Conservation (phyloP, 805 yeast genomes). For the Millerozyma miso region DNA sequence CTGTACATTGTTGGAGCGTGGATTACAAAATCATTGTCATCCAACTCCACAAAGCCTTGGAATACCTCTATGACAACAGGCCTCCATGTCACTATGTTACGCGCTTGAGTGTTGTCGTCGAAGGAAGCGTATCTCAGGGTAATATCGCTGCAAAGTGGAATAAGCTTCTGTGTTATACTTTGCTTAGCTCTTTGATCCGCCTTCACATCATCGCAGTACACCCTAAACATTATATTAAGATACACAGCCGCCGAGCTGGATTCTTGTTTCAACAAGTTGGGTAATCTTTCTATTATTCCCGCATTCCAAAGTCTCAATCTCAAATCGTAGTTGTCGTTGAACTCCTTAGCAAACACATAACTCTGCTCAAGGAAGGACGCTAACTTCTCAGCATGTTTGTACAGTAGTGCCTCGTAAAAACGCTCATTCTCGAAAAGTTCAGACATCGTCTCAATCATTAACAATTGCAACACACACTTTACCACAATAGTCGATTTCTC, state of each 20-base stretch:
- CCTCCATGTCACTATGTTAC: constrained; percentile 81
- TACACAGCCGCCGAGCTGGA: constrained; percentile 85
- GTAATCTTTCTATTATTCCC: constrained; percentile 87
- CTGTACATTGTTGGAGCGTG: constrained; percentile 60
- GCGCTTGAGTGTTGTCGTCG: constrained; percentile 73
- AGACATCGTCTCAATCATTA: constrained; percentile 80
- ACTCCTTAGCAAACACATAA: constrained; percentile 77
- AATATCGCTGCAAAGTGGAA: constrained; percentile 67
- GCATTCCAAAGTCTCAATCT: constrained; percentile 88
- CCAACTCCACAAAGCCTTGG: constrained; percentile 76
- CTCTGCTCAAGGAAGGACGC: constrained; percentile 61
- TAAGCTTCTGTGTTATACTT: constrained; percentile 47
- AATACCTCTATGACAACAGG: constrained; percentile 88
- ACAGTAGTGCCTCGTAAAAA: constrained; percentile 69
- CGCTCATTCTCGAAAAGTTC: constrained; percentile 70
- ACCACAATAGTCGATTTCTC: constrained; percentile 78
- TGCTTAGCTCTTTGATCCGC: constrained; percentile 43
- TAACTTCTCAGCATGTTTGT: constrained; percentile 54
- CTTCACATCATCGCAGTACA: constrained; percentile 65
- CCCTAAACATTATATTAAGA: constrained; percentile 71
- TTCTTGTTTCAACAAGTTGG: constrained; percentile 89
- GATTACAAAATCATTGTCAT: constrained; percentile 61
- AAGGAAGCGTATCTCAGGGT: constrained; percentile 65
- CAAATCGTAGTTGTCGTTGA: constrained; percentile 84
- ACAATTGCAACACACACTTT: constrained; percentile 84